Base-by-base conservation (phyloP, 179 eudicot species). In the Sideroxylon spinosum region DNA sequence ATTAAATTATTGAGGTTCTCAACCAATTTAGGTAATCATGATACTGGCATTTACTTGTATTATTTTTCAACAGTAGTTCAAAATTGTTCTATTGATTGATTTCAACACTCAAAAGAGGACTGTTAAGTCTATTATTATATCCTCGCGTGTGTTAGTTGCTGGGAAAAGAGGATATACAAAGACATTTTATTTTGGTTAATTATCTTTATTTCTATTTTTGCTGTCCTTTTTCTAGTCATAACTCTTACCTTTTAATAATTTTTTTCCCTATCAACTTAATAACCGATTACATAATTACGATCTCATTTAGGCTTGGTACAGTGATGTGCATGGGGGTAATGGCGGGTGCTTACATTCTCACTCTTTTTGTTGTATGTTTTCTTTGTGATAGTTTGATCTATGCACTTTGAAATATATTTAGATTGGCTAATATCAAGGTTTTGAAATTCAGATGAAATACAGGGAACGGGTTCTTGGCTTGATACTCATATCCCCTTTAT, bases 311-410 rank as follows among this genome's bases (percentile, higher is more conserved):
- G 92, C 94, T 96, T 69, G 97, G 95, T 87, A 83, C 93, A 68
- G 99, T 94, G 65, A 96, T 96, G 99, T 96, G 97, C 89, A 91
- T 96, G 97, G 99, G 99, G 13, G 97, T 92, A 67, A 90, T 91
- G 63, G 97, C 98, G 37, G 99, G 99, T 71, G 98, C 99, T 84
- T 94, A 96, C 83, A 85, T 96, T 75, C 96, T 96, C 57, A 88
- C 97, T 84, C 83, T 89, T 23, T 96, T 96, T 83, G 99, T 98
- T 64, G 99, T 96, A 92, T 67, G 97, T 82, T 80, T 64, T 52
- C 37, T 49, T 50, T 69, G 9, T 28, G 23, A 68, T 50, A 7
- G 20, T 26, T 14, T 75, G 17, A 61, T 46, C 62, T n/a, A 49
- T 62, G n/a, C 17, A 46, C 46, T 48, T 53, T 52, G 10, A 25